Conservation (phyloP, 2,329 filamentous ascomycete species). For the Lachnellula hyalina region DNA sequence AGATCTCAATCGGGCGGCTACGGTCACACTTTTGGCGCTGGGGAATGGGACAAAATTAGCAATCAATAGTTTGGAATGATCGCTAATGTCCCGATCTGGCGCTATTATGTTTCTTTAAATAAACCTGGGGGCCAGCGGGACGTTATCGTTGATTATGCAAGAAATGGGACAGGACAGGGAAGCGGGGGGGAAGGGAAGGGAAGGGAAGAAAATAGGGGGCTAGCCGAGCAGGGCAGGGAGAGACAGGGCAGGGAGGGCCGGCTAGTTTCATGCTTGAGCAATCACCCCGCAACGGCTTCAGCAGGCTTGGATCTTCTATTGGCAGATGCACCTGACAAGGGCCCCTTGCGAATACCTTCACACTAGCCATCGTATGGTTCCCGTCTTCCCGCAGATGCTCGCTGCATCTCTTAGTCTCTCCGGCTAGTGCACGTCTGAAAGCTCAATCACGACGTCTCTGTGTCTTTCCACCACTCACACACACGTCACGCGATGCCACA, state of each 20-base stretch:
- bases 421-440: background rate
- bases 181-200: too few relatives aligned
- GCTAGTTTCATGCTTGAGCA: background rate
- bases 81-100: constrained; percentile 13
- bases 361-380: constrained; percentile 8
- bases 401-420: background rate
- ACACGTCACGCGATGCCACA: constrained; percentile 17
- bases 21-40: constrained; percentile 5
- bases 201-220: background rate
- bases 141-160: constrained; percentile 18
- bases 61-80: constrained; percentile 15
- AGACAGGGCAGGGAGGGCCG: background rate
- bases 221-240: background rate
- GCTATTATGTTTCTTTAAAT: constrained; percentile 29
- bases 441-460: constrained; percentile 6
- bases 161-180: constrained; percentile 8
- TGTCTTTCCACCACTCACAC: constrained; percentile 9
- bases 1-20: constrained; percentile 26
- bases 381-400: constrained; percentile 4
- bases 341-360: background rate
- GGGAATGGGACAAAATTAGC: constrained; percentile 21
- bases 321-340: constrained; percentile 5
- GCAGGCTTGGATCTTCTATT: constrained; percentile 3
- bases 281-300: constrained; percentile 2
- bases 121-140: constrained; percentile 6